Conservation (phyloP, 2,329 filamentous ascomycete genomes). For the Madurella mycetomatis region DNA sequence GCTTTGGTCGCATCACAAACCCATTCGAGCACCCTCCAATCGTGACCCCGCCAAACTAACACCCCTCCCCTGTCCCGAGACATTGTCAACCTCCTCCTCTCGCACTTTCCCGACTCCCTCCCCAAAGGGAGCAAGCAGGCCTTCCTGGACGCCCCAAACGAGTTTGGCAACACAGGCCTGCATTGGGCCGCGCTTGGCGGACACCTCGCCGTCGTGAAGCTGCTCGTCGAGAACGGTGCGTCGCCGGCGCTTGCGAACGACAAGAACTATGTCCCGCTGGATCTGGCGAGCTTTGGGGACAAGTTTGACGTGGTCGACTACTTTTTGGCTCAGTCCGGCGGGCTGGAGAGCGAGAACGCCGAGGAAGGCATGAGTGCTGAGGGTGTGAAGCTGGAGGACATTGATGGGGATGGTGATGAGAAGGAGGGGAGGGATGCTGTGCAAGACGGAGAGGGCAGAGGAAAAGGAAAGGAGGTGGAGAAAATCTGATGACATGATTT, state of each 20-base stretch:
- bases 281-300: conserved; percentile 66
- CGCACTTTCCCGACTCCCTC: conserved; percentile 37
- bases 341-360: conserved; percentile 45
- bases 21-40: too few relatives aligned
- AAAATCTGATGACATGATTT: not conserved
- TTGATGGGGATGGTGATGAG: conserved; percentile 5
- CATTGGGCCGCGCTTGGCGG: conserved; percentile 94
- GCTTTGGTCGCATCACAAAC: too few relatives aligned
- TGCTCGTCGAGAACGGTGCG: conserved; percentile 70
- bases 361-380: conserved; percentile 40
- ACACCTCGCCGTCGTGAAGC: conserved; percentile 74
- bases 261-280: conserved; percentile 75
- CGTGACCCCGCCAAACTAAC: conserved; percentile 7
- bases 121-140: conserved; percentile 41
- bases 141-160: conserved; percentile 67
- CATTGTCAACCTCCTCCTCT: conserved; percentile 41
- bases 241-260: conserved; percentile 75
- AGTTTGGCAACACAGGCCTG: conserved; percentile 81
- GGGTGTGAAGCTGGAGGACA: conserved; percentile 36
- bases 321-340: conserved; percentile 48
- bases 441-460: not conserved
- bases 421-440: conserved; percentile 2
- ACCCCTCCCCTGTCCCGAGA: conserved; percentile 30
- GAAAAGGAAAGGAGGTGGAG: conserved; percentile 1
- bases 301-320: conserved; percentile 62